phyloP scores from a whole-genome alignment of 352 stramenopile species.

The Phytophthora fragariaefolia region DNA sequence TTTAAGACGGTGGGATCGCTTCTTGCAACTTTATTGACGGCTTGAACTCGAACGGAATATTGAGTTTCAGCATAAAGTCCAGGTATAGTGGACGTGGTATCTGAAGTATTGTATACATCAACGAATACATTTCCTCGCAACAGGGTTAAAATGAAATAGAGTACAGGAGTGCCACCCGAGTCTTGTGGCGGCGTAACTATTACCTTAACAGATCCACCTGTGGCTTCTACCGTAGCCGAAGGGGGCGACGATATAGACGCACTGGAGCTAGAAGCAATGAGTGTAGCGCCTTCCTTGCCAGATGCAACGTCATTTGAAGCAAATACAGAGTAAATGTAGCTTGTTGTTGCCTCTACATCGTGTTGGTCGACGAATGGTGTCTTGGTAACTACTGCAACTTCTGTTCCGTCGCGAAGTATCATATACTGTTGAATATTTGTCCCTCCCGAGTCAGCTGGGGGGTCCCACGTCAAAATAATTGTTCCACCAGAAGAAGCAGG shows the following conservation, averaged over 20 bases:
- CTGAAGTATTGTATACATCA: conserved; percentile 24
- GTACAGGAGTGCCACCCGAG: conserved; percentile 38
- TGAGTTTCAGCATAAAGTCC: conserved; percentile 43
- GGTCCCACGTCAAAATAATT: conserved; percentile 48
- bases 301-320: conserved; percentile 35
- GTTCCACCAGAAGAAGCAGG: conserved; percentile 44
- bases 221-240: conserved; percentile 13
- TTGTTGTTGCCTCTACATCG: conserved; percentile 28
- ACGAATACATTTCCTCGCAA: conserved; percentile 17
- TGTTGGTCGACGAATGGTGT: conserved; percentile 40
- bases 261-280: conserved; percentile 26
- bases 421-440: conserved; percentile 44
- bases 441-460: conserved; percentile 48
- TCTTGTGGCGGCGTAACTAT: conserved; percentile 35
- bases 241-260: conserved; percentile 31
- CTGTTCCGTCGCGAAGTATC: conserved; percentile 43
- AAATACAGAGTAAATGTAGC: conserved; percentile 54
- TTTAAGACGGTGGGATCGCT: conserved; percentile 11
- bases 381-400: conserved; percentile 1
- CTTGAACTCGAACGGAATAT: conserved; percentile 38
- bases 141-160: conserved; percentile 29
- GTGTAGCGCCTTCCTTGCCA: conserved; percentile 1
- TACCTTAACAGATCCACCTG: conserved; percentile 37
- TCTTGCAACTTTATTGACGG: conserved; percentile 37
- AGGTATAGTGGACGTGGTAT: conserved; percentile 19